Conservation (phyloP, 1,284 basidiomycete genomes). For the Macrocybe sp. region DNA sequence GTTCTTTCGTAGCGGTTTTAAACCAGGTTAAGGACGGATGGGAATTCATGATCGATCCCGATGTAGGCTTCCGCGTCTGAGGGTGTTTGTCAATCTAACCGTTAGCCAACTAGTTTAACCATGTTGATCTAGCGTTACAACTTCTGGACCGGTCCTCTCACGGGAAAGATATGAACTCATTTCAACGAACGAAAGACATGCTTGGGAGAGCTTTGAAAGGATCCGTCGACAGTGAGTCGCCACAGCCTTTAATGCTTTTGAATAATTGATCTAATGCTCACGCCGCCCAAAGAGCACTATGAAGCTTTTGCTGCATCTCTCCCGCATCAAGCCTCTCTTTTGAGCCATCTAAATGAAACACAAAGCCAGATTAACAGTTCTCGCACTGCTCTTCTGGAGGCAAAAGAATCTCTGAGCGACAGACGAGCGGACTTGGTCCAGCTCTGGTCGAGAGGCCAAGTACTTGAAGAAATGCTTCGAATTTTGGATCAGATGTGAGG, state of each 20-base stretch:
- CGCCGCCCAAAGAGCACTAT: conserved; percentile 62
- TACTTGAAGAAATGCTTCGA: conserved; percentile 86
- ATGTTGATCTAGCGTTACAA: conserved; percentile 85
- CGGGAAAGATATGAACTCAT: conserved; percentile 71
- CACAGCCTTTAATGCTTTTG: conserved; percentile 1
- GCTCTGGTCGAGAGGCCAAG: conserved; percentile 78
- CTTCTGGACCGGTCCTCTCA: conserved; percentile 71
- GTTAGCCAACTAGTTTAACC: conserved; percentile 69
- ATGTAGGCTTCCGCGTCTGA: conserved; percentile 45
- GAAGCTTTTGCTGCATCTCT: conserved; percentile 89
- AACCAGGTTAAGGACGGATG: conserved; percentile 85
- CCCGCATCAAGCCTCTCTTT: conserved; percentile 78
- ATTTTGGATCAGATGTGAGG: conserved; percentile 88
- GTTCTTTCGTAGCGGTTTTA: conserved; percentile 57
- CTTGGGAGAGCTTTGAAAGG: conserved; percentile 76
- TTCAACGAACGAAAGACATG: conserved; percentile 69
- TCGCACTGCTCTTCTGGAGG: conserved; percentile 70
- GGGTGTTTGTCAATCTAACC: conserved; percentile 3
- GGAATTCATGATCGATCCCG: conserved; percentile 82
- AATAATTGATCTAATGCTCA: conserved; percentile 4
- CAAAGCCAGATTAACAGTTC: conserved; percentile 72
- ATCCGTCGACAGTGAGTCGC: conserved; percentile 74
- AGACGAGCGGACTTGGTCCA: conserved; percentile 85
- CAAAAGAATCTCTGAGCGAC: conserved; percentile 73
- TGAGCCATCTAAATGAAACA: conserved; percentile 65